Conservation (phyloP, 2,329 filamentous ascomycete genomes). For the Blastomyces percursus region DNA sequence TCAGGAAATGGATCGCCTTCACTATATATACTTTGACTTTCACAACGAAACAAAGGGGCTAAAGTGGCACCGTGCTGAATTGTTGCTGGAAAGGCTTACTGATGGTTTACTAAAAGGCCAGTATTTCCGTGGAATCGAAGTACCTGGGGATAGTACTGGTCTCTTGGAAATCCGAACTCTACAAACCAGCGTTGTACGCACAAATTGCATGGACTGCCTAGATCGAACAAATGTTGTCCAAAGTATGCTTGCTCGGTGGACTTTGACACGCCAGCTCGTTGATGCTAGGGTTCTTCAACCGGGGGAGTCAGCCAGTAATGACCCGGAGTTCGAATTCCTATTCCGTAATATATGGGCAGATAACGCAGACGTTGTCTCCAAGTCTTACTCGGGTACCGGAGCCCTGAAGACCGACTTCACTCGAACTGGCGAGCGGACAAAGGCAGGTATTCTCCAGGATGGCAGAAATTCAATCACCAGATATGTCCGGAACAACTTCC, state of each 20-base stretch:
- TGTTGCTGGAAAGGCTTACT: slow-evolving; percentile 71
- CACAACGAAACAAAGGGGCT: slow-evolving; percentile 95
- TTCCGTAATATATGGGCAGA: slow-evolving; percentile 99
- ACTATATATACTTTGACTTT: slow-evolving; percentile 98
- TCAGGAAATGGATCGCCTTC: slow-evolving; percentile 67
- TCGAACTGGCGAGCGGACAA: slow-evolving; percentile 80
- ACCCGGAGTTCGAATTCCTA: slow-evolving; percentile 70
- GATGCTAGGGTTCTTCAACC: slow-evolving; percentile 68
- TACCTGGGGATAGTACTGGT: slow-evolving; percentile 58
- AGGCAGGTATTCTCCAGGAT: slow-evolving; percentile 73
- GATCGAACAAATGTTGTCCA: slow-evolving; percentile 97
- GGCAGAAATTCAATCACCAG: slow-evolving; percentile 77
- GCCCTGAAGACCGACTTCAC: slow-evolving; percentile 98
- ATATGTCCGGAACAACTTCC: slow-evolving; percentile 89
- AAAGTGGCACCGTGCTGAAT: slow-evolving; percentile 80
- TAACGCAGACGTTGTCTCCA: slow-evolving; percentile 91
- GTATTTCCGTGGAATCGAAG: slow-evolving; percentile 88
- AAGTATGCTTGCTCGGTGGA: slow-evolving; percentile 87
- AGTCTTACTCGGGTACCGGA: slow-evolving; percentile 87
- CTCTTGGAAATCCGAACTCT: slow-evolving; percentile 67
- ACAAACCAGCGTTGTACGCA: slow-evolving; percentile 85
- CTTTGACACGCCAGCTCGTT: slow-evolving; percentile 75
- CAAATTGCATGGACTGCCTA: slow-evolving; percentile 98
- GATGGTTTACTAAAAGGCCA: slow-evolving; percentile 66
- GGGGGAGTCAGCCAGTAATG: slow-evolving; percentile 68